Evolutionary conservation across 345 rosid species (phyloP).

Genomic region (Pistacia atlantica): DNA sequence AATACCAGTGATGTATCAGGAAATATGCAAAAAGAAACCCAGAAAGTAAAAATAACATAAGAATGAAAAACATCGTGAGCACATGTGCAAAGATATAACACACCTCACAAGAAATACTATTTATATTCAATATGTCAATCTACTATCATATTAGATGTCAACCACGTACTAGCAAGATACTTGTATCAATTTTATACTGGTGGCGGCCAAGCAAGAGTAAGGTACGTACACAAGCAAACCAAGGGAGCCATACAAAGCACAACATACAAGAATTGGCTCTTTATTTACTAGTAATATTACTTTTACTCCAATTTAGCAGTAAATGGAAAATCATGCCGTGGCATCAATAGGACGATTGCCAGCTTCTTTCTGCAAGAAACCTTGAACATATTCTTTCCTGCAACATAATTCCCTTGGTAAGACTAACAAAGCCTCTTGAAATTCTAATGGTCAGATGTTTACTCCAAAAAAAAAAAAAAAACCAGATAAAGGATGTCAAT

Average conservation of each 20-base stretch:
- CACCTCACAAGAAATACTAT: no score
- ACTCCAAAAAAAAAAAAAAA: not conserved
- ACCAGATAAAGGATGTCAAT: not conserved
- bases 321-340: slow-evolving; percentile 33
- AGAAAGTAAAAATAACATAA: no score
- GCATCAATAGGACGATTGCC: slow-evolving; percentile 49
- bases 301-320: not conserved
- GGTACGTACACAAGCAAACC: not conserved
- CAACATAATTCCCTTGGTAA: slow-evolving; percentile 17
- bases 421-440: not conserved
- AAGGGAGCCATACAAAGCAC: not conserved
- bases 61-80: no score
- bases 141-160: not conserved
- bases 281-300: slow-evolving; percentile 3
- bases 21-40: no score
- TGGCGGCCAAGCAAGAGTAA: slow-evolving; percentile 3
- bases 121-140: no score
- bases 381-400: slow-evolving; percentile 78
- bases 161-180: not conserved
- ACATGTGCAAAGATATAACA: no score
- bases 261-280: not conserved
- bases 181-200: not conserved
- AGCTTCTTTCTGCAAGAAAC: slow-evolving; percentile 43
- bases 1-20: no score
- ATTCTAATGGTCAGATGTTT: not conserved